Evolutionary conservation across 129 eudicot species (phyloP).

Genomic region (Oenanthe sinensis): DNA sequence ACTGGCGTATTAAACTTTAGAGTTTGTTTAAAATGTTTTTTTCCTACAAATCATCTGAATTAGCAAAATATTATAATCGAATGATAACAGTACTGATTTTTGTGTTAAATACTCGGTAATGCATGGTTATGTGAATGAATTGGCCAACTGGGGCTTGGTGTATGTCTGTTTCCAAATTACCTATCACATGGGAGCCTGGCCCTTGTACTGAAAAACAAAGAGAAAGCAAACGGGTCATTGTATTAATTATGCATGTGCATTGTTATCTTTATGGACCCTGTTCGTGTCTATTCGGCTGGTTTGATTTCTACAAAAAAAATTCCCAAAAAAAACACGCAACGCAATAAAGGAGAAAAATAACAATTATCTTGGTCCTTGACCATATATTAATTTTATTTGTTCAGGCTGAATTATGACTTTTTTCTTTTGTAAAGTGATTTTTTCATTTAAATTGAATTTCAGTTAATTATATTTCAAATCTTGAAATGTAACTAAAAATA

Average conservation of each 20-base stretch:
- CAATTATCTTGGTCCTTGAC: not conserved
- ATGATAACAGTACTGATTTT: too few species aligned
- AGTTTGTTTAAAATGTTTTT: too few species aligned
- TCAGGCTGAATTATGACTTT: too few species aligned
- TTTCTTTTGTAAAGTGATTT: too few species aligned
- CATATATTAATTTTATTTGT: too few species aligned
- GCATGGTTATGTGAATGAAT: not conserved
- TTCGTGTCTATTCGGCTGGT: not conserved
- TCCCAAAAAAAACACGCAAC: too few species aligned
- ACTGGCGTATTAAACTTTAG: too few species aligned
- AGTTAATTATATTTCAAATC: too few species aligned
- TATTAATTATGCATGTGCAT: not conserved
- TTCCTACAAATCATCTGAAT: not conserved
- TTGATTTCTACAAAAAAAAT: not conserved
- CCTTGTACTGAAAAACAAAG: not conserved
- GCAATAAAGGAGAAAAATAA: too few species aligned
- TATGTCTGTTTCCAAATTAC: not conserved
- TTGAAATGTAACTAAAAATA: too few species aligned
- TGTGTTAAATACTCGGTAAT: not conserved
- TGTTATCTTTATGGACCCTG: constrained; percentile 1
- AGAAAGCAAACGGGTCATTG: not conserved
- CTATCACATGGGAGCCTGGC: not conserved
- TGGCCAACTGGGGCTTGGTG: not conserved
- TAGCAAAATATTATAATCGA: too few species aligned
- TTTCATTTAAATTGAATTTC: too few species aligned